Evolutionary conservation across 306 rosid species (phyloP), one percentile per base, ranked within the genome.

Genomic region (Begonia peltatifolia): DNA sequence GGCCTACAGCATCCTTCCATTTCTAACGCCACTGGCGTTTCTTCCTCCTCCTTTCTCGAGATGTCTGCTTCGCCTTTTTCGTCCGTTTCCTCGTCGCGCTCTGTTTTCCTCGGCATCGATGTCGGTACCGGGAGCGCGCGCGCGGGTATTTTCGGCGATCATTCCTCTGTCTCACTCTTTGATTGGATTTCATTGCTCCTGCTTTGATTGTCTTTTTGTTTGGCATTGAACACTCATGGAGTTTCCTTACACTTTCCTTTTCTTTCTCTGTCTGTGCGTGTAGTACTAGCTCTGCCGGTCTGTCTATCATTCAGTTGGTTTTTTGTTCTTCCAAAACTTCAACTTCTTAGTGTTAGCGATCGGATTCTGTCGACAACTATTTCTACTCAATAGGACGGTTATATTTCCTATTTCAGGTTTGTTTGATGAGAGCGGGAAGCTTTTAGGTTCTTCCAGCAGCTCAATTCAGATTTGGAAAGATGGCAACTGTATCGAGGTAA

Each of bases 81-180:
- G 22, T 15, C 64, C 64, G 41, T 25, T n/a, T 56, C 52, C 30
- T 38, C 59, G 50, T 42, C 17, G 50, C 83, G 82, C 56, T 57
- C 79, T 12, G 65, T 85, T 54, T 90, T 80, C 76, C 87, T 90
- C 56, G 95, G 97, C 47, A 76, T 90, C 54, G 95, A 90, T 63
- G 97, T 85, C 17, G 95, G 97, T 68, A 90, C 94, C 43, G 95
- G 90, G 60, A 90, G 94, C 67, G 95, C 97, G 41, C 94, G 94
- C 15, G 97, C 97, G 59, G 97, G 97, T 88, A 30, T 5, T 30
- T 30, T 4, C 38, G 38, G 38, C 6, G 38, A 30, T 30, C 12
- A 41, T 17, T 10, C 30, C 11, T 13, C 52, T 20, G 16, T 18
- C 14, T 41, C 1, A 6, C 38, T 30, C 38, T 30, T 48, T 17